These are phyloP conservation scores for Alternaria incomplexa DNA, from an alignment of 2,329 filamentous ascomycete species.

Conservation along the genomic window DNA sequence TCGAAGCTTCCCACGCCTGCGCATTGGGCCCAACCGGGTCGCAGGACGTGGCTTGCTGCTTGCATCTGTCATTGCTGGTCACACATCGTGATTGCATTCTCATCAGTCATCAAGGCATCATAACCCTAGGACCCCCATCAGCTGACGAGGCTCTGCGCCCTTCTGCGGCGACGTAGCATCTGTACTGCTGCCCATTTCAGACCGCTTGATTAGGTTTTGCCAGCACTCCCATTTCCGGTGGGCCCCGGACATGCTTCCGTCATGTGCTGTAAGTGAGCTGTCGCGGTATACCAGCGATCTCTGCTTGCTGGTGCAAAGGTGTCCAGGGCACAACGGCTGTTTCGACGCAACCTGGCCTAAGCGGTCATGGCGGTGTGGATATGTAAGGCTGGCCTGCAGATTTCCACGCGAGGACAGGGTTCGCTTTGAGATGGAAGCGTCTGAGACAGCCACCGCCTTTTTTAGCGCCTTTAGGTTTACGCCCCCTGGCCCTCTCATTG, in stretches of 20 bases:
- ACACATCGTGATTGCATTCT: conserved; percentile 19
- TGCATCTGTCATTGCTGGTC: conserved; percentile 21
- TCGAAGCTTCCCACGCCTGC: conserved; percentile 22
- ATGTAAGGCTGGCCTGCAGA: conserved; percentile 46
- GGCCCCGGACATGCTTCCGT: conserved; percentile 32
- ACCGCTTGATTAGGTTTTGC: conserved; percentile 6
- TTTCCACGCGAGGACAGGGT: conserved; percentile 49
- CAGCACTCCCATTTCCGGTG: conserved; percentile 14
- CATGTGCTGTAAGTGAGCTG: conserved; percentile 39
- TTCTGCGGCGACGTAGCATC: conserved; percentile 23
- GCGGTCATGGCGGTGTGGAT: conserved; percentile 38
- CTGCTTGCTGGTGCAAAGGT: conserved; percentile 27
- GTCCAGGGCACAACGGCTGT: conserved; percentile 45
- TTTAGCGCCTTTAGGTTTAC: conserved; percentile 39
- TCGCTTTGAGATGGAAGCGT: conserved; percentile 23
- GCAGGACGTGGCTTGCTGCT: conserved; percentile 22
- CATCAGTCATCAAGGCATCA: conserved; percentile 22
- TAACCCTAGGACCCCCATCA: conserved; percentile 28
- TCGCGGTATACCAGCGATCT: conserved; percentile 19
- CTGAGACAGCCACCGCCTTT: conserved; percentile 46
- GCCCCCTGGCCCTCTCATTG: conserved; percentile 34
- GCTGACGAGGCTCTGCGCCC: conserved; percentile 34
- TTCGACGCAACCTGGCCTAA: conserved; percentile 28
- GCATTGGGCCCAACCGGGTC: conserved; percentile 30
- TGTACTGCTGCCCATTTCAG: conserved; percentile 25